Evolutionary conservation across 306 rosid species (phyloP).

Genomic region (Quercus rubra): DNA sequence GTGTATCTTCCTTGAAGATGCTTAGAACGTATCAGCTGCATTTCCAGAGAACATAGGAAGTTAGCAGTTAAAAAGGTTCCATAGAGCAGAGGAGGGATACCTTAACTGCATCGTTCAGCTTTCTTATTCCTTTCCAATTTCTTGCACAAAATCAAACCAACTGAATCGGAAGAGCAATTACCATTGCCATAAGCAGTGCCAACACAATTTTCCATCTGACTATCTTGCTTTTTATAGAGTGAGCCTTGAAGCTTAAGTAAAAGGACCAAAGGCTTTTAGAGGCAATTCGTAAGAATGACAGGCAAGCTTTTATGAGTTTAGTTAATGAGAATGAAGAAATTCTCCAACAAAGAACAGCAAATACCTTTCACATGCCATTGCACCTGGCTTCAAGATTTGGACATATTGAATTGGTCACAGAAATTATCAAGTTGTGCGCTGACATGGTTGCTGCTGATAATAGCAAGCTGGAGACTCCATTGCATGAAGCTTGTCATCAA

Average conservation of each 20-base stretch:
- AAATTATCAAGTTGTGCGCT: constrained; percentile 46
- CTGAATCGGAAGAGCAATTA: too few species aligned
- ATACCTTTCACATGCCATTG: constrained; percentile 38
- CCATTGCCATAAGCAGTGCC: not conserved
- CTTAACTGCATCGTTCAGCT: not conserved
- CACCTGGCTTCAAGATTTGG: constrained; percentile 63
- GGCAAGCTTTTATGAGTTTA: constrained; percentile 25
- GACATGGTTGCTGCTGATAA: constrained; percentile 58
- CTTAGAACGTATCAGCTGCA: not conserved
- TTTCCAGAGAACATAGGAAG: not conserved
- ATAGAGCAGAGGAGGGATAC: not conserved
- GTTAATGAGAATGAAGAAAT: constrained; percentile 33
- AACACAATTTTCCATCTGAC: not conserved
- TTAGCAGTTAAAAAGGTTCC: not conserved
- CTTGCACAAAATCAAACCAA: too few species aligned
- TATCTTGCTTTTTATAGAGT: not conserved
- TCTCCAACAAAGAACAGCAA: constrained; percentile 43
- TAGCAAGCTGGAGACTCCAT: constrained; percentile 48
- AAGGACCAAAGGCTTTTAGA: constrained; percentile 46
- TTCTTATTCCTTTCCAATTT: too few species aligned
- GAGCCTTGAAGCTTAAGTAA: not conserved
- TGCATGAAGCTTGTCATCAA: constrained; percentile 54
- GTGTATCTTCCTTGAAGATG: not conserved
- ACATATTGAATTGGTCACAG: constrained; percentile 38
- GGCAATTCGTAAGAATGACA: constrained; percentile 40